A percentile compares a stretch with the other conserved stretches of the same genome.
phyloP scores from a whole-genome alignment of 2,329 filamentous ascomycete species.

The Fusarium sp. region DNA sequence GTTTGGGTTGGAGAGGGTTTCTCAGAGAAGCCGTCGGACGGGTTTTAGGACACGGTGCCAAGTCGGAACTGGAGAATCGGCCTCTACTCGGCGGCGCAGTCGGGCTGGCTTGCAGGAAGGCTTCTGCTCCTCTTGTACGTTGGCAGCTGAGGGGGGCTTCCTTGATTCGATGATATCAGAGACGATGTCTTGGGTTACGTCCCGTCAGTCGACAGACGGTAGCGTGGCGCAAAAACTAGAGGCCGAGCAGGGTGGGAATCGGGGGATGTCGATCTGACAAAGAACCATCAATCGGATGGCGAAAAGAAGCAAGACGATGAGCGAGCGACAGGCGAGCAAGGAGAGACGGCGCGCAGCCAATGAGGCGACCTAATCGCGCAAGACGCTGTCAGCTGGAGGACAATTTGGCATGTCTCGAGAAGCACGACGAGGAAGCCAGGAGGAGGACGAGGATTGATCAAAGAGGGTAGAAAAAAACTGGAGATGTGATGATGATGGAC shows the following conservation, averaged over 20 bases:
- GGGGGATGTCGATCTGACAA: conserved; percentile 38
- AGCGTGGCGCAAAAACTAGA: conserved; percentile 43
- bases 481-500: conserved; percentile 36
- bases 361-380: conserved; percentile 21
- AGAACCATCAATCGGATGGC: conserved; percentile 1
- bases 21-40: conserved; percentile 17
- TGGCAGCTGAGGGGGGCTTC: conserved; percentile 20
- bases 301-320: conserved; percentile 28
- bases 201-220: conserved; percentile 34
- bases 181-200: conserved; percentile 32
- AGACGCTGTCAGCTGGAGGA: conserved; percentile 27
- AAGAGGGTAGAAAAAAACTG: conserved; percentile 18
- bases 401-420: conserved; percentile 28
- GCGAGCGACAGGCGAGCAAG: conserved; percentile 30
- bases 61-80: conserved; percentile 19
- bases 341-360: conserved; percentile 11
- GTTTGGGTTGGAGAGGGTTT: conserved; percentile 8
- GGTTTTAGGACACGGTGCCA: conserved; percentile 32
- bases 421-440: conserved; percentile 8
- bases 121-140: conserved; percentile 30
- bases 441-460: conserved; percentile 8
- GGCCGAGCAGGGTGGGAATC: conserved; percentile 19
- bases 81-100: conserved; percentile 34
- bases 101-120: conserved; percentile 28
- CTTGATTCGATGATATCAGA: conserved; percentile 39